These are phyloP conservation scores for Puccinia hordei DNA, from an alignment of 1,284 basidiomycete genomes.

Conservation along the genomic window DNA sequence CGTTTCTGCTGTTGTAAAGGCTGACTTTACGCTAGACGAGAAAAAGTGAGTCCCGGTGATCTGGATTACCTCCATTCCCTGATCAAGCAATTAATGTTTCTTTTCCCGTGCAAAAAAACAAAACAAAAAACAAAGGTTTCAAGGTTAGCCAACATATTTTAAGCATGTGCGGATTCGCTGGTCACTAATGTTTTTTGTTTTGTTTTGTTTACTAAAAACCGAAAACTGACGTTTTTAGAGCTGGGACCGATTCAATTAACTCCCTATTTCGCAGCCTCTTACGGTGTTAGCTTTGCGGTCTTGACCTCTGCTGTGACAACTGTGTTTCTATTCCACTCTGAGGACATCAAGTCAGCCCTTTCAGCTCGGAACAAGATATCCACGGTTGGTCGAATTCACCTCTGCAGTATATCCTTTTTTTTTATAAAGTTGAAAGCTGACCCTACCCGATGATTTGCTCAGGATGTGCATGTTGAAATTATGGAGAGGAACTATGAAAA, in stretches of 20 bases:
- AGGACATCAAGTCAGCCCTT: constrained; percentile 36
- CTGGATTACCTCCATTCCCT: background rate
- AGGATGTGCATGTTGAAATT: constrained; percentile 48
- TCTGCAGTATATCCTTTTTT: too few relatives aligned
- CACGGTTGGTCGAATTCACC: constrained; percentile 13
- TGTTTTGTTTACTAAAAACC: background rate
- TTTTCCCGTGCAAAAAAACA: background rate
- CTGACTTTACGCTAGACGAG: constrained; percentile 44
- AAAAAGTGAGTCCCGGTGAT: constrained; percentile 16
- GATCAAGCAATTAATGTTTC: background rate
- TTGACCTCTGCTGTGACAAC: constrained; percentile 44
- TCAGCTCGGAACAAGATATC: constrained; percentile 25
- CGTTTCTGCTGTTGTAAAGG: constrained; percentile 41
- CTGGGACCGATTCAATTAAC: constrained; percentile 48
- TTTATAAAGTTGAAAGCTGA: background rate
- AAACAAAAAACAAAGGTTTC: constrained; percentile 19
- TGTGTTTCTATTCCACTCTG: constrained; percentile 48
- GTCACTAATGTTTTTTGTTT: background rate
- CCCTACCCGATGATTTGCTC: background rate
- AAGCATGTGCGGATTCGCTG: background rate
- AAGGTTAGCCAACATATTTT: constrained; percentile 14
- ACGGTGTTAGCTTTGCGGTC: constrained; percentile 48
- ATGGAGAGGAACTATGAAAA: constrained; percentile 34
- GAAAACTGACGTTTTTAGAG: background rate
- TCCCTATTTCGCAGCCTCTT: constrained; percentile 46